Evolutionary conservation across 257 asterid genomes (phyloP), one percentile per base, ranked within the genome.

Genomic region (Capsicum chinense): DNA sequence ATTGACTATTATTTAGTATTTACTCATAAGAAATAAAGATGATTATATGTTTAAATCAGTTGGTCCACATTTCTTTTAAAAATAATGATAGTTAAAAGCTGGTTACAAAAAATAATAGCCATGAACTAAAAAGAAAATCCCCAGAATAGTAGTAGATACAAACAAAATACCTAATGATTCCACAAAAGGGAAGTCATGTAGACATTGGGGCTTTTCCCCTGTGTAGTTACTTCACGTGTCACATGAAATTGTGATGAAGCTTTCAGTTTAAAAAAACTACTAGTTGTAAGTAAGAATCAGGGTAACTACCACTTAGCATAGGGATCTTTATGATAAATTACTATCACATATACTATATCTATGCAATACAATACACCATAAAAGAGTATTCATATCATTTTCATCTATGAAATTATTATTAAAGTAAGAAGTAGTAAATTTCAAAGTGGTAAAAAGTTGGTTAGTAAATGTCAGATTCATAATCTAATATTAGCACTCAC

Each of bases 171-270:
- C 73, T 13, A 80, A 79, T 84, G 33, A 76, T 87, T 84, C 26
- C 56, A 47, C 85, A 67, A 42, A 19, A 80, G 84, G 58, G 42
- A 69, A 60, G 90, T 86, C 89, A 87, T 68, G 86, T 62, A 60
- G 92, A 90, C 85, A 87, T 85, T 78, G 93, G 88, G 92, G 83
- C 84, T 79, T 54, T 35, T 86, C 74, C 88, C 85, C 26, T 26
- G 14, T 83, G 74, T 56, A 79, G 13, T 82, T 56, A 58, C 54
- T 52, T 84, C 85, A 69, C 33, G 52, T 80, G 81, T 85, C 48
- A 21, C 87, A 84, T 87, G 85, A 81, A 84, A 84, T 80, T 73
- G 56, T 48, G 26, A 7, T 16, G 54, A 64, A 56, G 76, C 79
- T 81, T 69, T 83, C 67, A 79, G 83, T 67, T 70, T 63, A 67